Conservation (phyloP, 768 basidiomycete species). For the Pulveroboletus sp. region DNA sequence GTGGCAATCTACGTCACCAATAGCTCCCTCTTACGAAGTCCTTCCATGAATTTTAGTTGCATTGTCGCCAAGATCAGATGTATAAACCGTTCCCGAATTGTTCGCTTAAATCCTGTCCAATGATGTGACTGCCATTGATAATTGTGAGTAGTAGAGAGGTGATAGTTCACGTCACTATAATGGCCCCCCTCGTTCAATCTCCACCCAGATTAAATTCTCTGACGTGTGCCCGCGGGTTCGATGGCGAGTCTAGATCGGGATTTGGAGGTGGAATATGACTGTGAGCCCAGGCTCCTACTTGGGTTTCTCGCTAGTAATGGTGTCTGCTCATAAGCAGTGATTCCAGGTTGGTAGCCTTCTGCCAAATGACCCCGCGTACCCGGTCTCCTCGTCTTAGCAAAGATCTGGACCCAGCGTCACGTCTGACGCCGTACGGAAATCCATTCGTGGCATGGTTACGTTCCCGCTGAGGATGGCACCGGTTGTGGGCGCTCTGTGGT, state of each 20-base stretch:
- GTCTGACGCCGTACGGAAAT: too few species aligned
- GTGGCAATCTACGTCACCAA: too few species aligned
- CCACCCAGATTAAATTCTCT: slow-evolving; percentile 11
- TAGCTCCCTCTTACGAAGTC: too few species aligned
- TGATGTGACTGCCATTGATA: slow-evolving; percentile 42
- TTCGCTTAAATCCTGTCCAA: slow-evolving; percentile 51
- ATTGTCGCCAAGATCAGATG: too few species aligned
- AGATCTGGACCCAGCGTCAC: slow-evolving; percentile 47
- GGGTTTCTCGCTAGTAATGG: slow-evolving; percentile 51
- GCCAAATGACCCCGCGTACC: slow-evolving; percentile 24
- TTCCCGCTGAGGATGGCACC: slow-evolving; percentile 43
- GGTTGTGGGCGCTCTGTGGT: not conserved
- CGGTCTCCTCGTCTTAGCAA: slow-evolving; percentile 18
- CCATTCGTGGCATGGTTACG: too few species aligned
- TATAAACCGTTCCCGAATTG: slow-evolving; percentile 33
- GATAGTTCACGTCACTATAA: not conserved
- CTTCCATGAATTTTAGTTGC: too few species aligned
- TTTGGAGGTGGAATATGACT: too few species aligned
- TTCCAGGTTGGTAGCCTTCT: slow-evolving; percentile 20
- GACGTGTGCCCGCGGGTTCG: not conserved
- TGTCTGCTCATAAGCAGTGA: slow-evolving; percentile 42
- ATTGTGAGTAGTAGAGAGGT: slow-evolving; percentile 3
- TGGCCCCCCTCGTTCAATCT: not conserved
- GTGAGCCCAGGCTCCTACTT: slow-evolving; percentile 12
- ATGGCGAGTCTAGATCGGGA: too few species aligned